Evolutionary conservation across 2,329 filamentous ascomycete genomes (phyloP).

Genomic region (Fusarium veterinarium): DNA sequence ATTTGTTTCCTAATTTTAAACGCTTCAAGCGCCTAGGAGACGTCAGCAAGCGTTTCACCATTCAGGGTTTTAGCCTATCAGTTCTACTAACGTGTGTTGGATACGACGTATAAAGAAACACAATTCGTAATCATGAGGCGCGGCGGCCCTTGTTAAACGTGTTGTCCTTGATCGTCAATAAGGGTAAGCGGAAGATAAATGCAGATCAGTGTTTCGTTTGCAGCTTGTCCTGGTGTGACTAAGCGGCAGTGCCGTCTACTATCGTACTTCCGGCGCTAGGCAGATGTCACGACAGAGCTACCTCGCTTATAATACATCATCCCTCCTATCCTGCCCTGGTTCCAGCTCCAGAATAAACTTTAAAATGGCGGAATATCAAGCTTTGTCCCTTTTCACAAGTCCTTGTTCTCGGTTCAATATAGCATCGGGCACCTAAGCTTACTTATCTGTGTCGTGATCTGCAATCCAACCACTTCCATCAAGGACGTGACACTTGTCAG

Average conservation of each 20-base stretch:
- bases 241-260: not conserved
- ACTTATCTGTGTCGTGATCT: not conserved
- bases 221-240: not conserved
- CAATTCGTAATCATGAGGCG: not conserved
- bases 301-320: not conserved
- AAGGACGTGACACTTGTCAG: not conserved
- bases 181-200: too few relatives aligned
- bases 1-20: not conserved
- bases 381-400: fast-evolving
- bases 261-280: not conserved
- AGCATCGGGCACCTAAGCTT: fast-evolving
- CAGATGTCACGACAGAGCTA: not conserved
- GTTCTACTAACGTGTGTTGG: fast-evolving
- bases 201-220: not conserved
- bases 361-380: fast-evolving
- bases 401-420: fast-evolving
- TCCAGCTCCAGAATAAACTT: not conserved
- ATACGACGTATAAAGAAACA: not conserved
- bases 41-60: not conserved
- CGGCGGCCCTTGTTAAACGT: not conserved
- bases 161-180: too few relatives aligned
- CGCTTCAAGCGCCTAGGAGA: not conserved
- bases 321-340: not conserved
- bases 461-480: not conserved
- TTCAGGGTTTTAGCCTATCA: not conserved